Evolutionary conservation across 2,329 filamentous ascomycete species (phyloP).

Genomic region (Hirsutella minnesotensis): DNA sequence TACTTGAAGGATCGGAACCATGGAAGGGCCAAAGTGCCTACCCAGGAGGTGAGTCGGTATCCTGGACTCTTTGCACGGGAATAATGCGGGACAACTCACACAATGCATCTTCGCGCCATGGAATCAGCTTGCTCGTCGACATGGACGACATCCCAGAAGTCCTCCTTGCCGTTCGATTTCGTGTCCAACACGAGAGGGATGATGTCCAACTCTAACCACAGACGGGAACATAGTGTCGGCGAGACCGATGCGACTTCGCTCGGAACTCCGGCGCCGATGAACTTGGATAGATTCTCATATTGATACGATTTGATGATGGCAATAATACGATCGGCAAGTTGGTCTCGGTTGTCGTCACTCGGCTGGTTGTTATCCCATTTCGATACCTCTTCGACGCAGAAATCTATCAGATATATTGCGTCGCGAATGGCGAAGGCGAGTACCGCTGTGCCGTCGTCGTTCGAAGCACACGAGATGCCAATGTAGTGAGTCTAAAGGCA

Average conservation of each 20-base stretch:
- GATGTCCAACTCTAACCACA: constrained; percentile 70
- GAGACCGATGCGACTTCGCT: no score
- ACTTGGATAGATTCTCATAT: no score
- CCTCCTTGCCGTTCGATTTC: constrained; percentile 24
- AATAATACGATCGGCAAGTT: no score
- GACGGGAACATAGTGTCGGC: constrained; percentile 52
- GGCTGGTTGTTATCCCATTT: constrained; percentile 24
- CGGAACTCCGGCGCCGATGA: no score
- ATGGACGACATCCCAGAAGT: constrained; percentile 41
- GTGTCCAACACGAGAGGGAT: constrained; percentile 54
- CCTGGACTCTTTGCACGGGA: no score
- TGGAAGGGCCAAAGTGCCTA: constrained; percentile 61
- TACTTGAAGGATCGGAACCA: constrained; percentile 56
- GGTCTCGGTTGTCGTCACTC: no score
- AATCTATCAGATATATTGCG: constrained; percentile 63
- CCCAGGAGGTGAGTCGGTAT: no score
- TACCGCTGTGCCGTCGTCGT: constrained; percentile 38
- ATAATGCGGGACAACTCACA: constrained; percentile 32
- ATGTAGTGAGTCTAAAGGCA: constrained; percentile 27
- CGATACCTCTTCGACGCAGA: constrained; percentile 47
- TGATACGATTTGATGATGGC: no score
- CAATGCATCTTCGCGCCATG: constrained; percentile 67
- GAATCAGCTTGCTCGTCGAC: constrained; percentile 75
- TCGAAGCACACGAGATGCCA: constrained; percentile 46
- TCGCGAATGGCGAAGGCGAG: constrained; percentile 63